Conservation (phyloP, 352 stramenopile genomes). For the Pythium sp. region DNA sequence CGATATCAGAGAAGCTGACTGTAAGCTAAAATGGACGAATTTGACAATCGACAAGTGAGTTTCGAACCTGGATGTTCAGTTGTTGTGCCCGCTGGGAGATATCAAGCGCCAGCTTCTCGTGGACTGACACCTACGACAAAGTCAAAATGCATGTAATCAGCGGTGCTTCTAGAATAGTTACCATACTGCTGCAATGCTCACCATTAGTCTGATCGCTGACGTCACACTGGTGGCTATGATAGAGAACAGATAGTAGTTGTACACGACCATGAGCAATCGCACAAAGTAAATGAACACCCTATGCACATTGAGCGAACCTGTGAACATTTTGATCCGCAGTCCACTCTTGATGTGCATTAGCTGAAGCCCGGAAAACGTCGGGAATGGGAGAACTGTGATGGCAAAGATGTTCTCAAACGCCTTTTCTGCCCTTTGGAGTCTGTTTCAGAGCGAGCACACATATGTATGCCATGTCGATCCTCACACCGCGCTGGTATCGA, state of each 20-base stretch:
- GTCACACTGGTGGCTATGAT: slow-evolving; percentile 20
- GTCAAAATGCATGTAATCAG: background rate
- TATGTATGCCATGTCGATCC: background rate
- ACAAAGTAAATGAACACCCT: background rate
- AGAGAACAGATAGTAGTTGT: background rate
- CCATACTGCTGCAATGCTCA: slow-evolving; percentile 12
- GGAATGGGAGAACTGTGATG: slow-evolving; percentile 46
- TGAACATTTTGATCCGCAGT: slow-evolving; percentile 44
- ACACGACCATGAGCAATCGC: background rate
- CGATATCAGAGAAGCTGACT: background rate
- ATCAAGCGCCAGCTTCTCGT: slow-evolving; percentile 50
- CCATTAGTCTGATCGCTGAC: slow-evolving; percentile 47
- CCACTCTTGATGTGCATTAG: slow-evolving; percentile 35
- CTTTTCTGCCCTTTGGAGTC: slow-evolving; percentile 54
- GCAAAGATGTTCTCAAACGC: slow-evolving; percentile 55
- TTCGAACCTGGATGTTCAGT: slow-evolving; percentile 38
- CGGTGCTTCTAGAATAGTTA: background rate
- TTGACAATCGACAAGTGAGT: background rate
- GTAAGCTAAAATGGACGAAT: background rate
- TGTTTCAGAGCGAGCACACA: slow-evolving; percentile 12
- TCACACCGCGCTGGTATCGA: background rate
- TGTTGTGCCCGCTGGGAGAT: slow-evolving; percentile 42
- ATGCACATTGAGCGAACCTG: slow-evolving; percentile 21
- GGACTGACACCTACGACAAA: slow-evolving; percentile 39
- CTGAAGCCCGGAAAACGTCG: slow-evolving; percentile 45